Evolutionary conservation across 2,329 filamentous ascomycete species (phyloP), one percentile per base, ranked within the genome.

Genomic region (Colletotrichum sp.): DNA sequence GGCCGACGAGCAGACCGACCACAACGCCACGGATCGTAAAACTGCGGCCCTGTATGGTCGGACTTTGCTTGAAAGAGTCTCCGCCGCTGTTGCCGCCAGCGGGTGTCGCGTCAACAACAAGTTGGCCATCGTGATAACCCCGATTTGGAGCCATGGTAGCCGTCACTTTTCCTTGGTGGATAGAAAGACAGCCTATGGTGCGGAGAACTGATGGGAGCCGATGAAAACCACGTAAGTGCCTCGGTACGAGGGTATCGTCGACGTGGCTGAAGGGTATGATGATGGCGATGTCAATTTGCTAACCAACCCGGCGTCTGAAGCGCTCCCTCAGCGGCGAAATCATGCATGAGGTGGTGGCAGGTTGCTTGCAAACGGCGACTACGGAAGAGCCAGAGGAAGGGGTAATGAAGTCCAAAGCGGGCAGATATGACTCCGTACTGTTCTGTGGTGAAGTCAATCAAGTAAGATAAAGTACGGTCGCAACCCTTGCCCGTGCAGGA

Each of bases 21-120:
- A 92, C 82, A 52, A 98, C 89, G 66, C 95, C 95, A 71, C 97
- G 93, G 30, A 93, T 73, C 1, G 97, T 98, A 85, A 99, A 98
- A 86, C 95, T 96, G 62, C 91, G 91, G 67, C 88, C 89, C 4
- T 84, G 83, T 14, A 76, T 84, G 71, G 62, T 62, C 21, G 76
- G 76, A 58, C 24, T 24, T 21, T 48, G 43, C 43, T 14, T 58
- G 38, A 10, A 26, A 21, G 55, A 24, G 16, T 58, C 26, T 26
- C n/a, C 38, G 12, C 48, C n/a, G 55, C 62, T n/a, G 13, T 30
- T 26, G 21, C 34, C 30, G 13, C 59, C 30, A 7, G 38, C 24
- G 32, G 34, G 12, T 24, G 55, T 16, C 14, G 38, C 43, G 14
- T n/a, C 32, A 26, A 14, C 30, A 26, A 18, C 28, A n/a, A 18